phyloP scores from a whole-genome alignment of 257 asterid species.

The Lycium barbarum region DNA sequence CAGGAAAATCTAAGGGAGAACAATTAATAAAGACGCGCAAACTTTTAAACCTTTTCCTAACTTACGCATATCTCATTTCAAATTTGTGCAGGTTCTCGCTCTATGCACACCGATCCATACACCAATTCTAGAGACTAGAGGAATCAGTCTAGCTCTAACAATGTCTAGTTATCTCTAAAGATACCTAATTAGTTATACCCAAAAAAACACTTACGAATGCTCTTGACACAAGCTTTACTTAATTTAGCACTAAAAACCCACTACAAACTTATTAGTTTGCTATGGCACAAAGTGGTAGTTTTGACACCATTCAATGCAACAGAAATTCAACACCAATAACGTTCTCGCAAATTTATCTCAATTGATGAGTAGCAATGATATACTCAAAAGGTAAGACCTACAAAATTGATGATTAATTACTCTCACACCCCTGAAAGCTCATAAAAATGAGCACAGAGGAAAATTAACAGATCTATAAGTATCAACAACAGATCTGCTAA shows the following conservation, averaged over 20 bases:
- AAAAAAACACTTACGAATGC: neutral
- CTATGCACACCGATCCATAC: neutral
- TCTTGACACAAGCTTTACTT: neutral
- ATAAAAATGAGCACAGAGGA: neutral
- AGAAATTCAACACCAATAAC: neutral
- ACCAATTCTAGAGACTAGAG: neutral
- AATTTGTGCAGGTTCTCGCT: neutral
- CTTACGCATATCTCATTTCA: neutral
- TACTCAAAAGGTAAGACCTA: constrained; percentile 1
- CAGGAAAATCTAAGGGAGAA: neutral
- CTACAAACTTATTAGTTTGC: neutral
- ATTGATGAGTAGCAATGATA: neutral
- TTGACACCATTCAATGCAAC: neutral
- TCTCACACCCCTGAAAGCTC: neutral
- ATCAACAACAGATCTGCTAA: neutral
- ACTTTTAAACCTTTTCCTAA: neutral
- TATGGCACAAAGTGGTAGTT: neutral
- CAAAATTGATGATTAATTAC: neutral
- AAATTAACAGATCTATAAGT: constrained; percentile 19
- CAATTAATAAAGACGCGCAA: neutral
- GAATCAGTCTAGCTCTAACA: neutral
- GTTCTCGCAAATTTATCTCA: neutral
- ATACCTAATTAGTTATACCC: neutral
- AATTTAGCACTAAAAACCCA: neutral
- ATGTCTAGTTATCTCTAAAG: neutral